Evolutionary conservation across 2,329 filamentous ascomycete genomes (phyloP).

Genomic region (Calonectria pseudoreteaudii): DNA sequence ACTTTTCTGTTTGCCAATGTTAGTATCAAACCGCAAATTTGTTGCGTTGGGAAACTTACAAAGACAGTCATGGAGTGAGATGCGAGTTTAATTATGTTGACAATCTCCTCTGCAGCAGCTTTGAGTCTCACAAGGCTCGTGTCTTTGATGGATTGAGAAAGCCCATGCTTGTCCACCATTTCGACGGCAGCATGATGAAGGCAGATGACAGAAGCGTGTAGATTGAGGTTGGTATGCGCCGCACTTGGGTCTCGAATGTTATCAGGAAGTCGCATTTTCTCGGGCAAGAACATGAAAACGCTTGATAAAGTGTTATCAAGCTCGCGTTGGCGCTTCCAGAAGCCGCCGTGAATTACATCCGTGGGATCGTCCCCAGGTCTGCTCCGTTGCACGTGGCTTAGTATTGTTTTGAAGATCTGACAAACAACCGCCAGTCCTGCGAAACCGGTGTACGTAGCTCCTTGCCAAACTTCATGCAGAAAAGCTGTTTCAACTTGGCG

Average conservation of each 20-base stretch:
- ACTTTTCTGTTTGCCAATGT: conserved; percentile 44
- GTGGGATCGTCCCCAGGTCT: conserved; percentile 77
- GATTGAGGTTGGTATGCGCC: conserved; percentile 86
- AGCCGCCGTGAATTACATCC: conserved; percentile 79
- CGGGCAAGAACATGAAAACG: conserved; percentile 82
- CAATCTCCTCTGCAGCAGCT: conserved; percentile 85
- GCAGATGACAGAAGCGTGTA: conserved; percentile 89
- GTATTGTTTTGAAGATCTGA: conserved; percentile 83
- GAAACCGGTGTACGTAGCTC: conserved; percentile 75
- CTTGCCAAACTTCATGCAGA: conserved; percentile 73
- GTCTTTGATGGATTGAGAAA: conserved; percentile 73
- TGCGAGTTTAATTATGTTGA: conserved; percentile 83
- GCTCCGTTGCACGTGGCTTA: conserved; percentile 82
- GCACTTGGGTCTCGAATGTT: conserved; percentile 78
- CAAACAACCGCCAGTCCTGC: conserved; percentile 80
- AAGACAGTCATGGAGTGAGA: conserved; percentile 75
- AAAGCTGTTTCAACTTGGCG: conserved; percentile 71
- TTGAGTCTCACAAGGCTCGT: conserved; percentile 80
- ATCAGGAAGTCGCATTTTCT: conserved; percentile 76
- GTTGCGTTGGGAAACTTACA: conserved; percentile 61
- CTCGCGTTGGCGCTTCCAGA: conserved; percentile 86
- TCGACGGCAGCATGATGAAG: conserved; percentile 90
- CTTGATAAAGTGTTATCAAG: conserved; percentile 86
- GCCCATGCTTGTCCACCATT: conserved; percentile 78
- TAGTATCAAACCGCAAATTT: neutral